A percentile compares a stretch with the other conserved stretches of the same genome.
Conservation (phyloP, 2,329 filamentous ascomycete genomes). For the Colletotrichum sp. region DNA sequence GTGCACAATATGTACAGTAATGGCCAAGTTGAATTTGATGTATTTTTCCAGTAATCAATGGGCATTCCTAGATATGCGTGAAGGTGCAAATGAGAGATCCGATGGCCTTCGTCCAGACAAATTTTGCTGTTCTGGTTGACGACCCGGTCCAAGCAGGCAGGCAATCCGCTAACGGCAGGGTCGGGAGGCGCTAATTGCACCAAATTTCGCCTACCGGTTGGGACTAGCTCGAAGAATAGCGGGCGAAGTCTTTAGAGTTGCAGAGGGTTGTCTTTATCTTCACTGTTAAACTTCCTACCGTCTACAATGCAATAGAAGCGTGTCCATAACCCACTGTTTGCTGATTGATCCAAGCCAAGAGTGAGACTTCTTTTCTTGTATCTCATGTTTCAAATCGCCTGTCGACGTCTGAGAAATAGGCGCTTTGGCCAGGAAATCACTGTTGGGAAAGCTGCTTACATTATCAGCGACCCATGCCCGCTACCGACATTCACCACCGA, state of each 20-base stretch:
- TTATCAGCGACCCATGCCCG: not conserved
- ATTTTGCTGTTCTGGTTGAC: not conserved
- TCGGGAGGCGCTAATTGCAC: not conserved
- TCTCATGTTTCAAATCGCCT: not conserved
- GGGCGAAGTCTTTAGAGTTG: not conserved
- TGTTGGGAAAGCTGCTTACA: not conserved
- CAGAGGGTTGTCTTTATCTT: accelerated
- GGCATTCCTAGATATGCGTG: not conserved
- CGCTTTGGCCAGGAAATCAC: not conserved
- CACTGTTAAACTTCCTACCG: accelerated
- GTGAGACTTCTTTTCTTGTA: not conserved
- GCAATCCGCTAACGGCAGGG: not conserved
- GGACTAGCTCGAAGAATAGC: not conserved
- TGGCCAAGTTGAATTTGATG: accelerated
- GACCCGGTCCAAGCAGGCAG: accelerated
- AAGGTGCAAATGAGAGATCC: not conserved
- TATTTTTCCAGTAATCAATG: accelerated
- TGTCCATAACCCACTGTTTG: accelerated
- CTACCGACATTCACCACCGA: not conserved
- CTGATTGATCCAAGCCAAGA: accelerated
- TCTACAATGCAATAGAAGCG: not conserved
- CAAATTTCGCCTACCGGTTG: not conserved
- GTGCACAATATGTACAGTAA: accelerated
- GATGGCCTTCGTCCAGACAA: accelerated
- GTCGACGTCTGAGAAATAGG: not conserved